Evolutionary conservation across 306 rosid genomes (phyloP).

Genomic region (Prunus fruticosa): DNA sequence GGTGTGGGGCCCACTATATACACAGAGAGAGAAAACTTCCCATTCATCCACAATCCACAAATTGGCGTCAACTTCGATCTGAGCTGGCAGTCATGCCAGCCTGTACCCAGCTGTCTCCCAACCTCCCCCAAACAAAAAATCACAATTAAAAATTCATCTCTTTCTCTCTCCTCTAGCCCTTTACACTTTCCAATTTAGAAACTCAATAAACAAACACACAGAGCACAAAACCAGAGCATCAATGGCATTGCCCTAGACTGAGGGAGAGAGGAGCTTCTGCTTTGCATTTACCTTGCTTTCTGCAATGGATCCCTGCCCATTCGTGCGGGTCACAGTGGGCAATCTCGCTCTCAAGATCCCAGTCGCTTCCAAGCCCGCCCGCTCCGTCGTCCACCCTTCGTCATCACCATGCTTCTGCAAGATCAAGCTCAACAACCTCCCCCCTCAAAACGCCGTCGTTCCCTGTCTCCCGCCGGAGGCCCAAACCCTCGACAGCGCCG

Average conservation of each 20-base stretch:
- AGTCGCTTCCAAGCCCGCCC: constrained; percentile 68
- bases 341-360: constrained; percentile 76
- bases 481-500: constrained; percentile 33
- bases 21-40: background rate
- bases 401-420: constrained; percentile 76
- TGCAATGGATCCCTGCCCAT: constrained; percentile 81
- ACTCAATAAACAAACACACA: background rate
- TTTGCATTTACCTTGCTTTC: background rate
- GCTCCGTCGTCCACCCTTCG: constrained; percentile 70
- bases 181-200: background rate
- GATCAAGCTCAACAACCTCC: constrained; percentile 56
- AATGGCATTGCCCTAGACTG: background rate
- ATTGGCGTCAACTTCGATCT: background rate
- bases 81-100: constrained; percentile 12
- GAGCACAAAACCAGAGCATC: background rate
- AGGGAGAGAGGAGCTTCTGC: background rate
- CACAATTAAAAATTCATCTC: background rate
- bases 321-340: constrained; percentile 56
- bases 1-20: background rate
- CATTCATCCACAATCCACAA: background rate
- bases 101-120: constrained; percentile 20
- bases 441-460: constrained; percentile 53
- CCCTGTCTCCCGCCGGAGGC: constrained; percentile 49
- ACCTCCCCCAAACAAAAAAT: background rate
- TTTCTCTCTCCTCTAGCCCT: background rate